These are phyloP conservation scores for Typha latifolia DNA, from an alignment of 176 grass and related monocot species.

Conservation along the genomic window DNA sequence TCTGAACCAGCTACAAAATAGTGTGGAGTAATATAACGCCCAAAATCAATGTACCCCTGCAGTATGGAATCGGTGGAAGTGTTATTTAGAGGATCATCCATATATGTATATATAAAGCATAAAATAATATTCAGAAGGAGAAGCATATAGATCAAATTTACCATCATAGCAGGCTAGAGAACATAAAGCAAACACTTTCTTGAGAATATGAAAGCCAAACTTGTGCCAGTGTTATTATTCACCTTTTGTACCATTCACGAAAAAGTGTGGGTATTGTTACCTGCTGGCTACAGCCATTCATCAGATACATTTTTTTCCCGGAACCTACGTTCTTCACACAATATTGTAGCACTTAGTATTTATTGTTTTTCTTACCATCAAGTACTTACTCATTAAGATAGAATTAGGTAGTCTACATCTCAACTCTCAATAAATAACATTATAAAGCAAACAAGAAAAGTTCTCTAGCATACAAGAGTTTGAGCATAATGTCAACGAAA, in stretches of 20 bases:
- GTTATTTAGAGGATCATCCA: too few relatives aligned
- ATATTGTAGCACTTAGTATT: too few relatives aligned
- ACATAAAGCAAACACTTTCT: neutral
- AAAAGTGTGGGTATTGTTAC: neutral
- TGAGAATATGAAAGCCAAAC: neutral
- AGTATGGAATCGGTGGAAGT: neutral
- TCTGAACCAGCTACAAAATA: slow-evolving; percentile 53
- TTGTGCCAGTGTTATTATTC: neutral
- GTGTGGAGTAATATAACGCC: slow-evolving; percentile 46
- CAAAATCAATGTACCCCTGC: slow-evolving; percentile 84
- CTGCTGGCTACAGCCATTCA: neutral
- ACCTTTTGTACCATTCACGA: neutral
- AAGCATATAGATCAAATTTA: slow-evolving; percentile 19
- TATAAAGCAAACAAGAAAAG: too few relatives aligned
- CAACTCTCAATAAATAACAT: too few relatives aligned
- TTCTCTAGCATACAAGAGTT: too few relatives aligned
- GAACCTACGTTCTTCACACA: too few relatives aligned
- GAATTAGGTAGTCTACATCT: too few relatives aligned
- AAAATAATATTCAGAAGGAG: slow-evolving; percentile 8
- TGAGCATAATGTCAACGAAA: neutral
- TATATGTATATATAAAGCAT: neutral
- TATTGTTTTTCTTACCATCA: too few relatives aligned
- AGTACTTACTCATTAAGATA: too few relatives aligned
- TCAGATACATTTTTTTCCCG: too few relatives aligned
- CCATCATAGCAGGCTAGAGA: slow-evolving; percentile 4